phyloP scores from a whole-genome alignment of 192 early-diverging fungal species.

The Podila minutissima region DNA sequence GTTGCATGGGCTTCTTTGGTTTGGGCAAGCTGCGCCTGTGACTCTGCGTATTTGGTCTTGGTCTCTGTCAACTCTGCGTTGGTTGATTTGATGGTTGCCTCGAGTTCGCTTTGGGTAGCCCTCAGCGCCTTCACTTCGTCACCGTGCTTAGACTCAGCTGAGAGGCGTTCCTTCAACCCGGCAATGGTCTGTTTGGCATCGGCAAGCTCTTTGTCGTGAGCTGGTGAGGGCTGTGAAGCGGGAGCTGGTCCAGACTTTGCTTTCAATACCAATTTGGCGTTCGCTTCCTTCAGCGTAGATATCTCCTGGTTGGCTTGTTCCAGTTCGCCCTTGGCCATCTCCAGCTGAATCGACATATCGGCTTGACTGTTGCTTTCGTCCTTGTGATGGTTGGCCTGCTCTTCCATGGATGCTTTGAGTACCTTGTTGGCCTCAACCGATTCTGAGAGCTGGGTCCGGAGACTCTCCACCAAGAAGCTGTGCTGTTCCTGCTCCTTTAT shows the following conservation, averaged over 20 bases:
- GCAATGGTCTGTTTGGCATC: conserved; percentile 28
- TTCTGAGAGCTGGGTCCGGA: conserved; percentile 20
- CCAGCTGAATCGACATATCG: conserved; percentile 28
- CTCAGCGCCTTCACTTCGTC: conserved; percentile 3
- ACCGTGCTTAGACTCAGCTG: conserved; percentile 3
- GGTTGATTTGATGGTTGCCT: conserved; percentile 1
- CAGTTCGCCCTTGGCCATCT: conserved; percentile 34
- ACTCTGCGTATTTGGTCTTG: conserved; percentile 2
- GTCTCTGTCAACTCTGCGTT: conserved; percentile 8
- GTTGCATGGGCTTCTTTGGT: conserved; percentile 6
- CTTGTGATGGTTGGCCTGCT: not conserved
- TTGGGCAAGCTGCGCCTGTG: conserved; percentile 6
- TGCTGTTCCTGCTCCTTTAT: conserved; percentile 50
- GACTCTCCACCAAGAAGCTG: conserved; percentile 28
- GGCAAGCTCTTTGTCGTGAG: conserved; percentile 12
- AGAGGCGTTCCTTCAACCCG: conserved; percentile 12
- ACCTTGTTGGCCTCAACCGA: conserved; percentile 14
- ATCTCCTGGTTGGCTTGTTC: conserved; percentile 34
- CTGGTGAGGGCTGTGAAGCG: not conserved
- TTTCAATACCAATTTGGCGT: conserved; percentile 14
- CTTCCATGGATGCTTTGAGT: conserved; percentile 16
- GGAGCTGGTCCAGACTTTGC: conserved; percentile 2
- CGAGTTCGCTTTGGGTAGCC: conserved; percentile 10
- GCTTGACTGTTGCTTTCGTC: conserved; percentile 20
- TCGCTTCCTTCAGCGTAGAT: conserved; percentile 7